Evolutionary conservation across 2,329 filamentous ascomycete genomes (phyloP), one percentile per base, ranked within the genome.

Genomic region (Ophiostoma ulmi): DNA sequence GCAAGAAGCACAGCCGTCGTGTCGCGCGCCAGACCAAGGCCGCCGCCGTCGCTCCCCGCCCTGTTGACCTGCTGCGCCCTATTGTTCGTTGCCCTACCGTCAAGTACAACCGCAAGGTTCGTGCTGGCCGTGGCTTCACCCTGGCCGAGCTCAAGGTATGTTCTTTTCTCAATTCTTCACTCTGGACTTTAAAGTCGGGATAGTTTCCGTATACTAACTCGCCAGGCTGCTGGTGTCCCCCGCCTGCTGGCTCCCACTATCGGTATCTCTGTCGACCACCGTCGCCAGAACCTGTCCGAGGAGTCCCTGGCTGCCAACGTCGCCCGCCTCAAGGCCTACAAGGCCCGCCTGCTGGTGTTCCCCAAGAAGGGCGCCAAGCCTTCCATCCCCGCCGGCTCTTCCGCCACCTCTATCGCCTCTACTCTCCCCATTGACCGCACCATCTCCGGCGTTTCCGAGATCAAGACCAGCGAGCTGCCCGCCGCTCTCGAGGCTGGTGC

Each of bases 61-160:
- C 95, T 78, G 92, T 97, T 84, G 95, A 99, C 89, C 94, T 92
- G 85, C 89, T 99, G 81, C 90, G 94, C 82, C 95, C 95, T 77
- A 86, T 98, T 83, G 94, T 99, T 78, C 92, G 94, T 87, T 98
- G 94, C 91, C 94, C 95, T 81, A 94, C 92, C 79, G 85, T 97
- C 87, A 97, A 96, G 89, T 97, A 99, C 89, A 99, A 99, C 92
- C 94, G 95, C 82, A 93, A 93, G 82, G 91, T 96, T 81, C 91
- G 95, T 82, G 89, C 93, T 81, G 95, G 95, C 83, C 93, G 95
- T 87, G 95, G 95, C 83, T 99, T 99, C 91, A 93, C 94, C 78
- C 87, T 98, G 77, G 87, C 90, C 85, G 95, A 99, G 89, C 88
- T 99, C 82, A 99, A 99, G 94, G 94, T 97, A 91, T 76, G 82